These are phyloP conservation scores for Diaporthe caulivora DNA, from an alignment of 2,329 filamentous ascomycete species.

Conservation along the genomic window DNA sequence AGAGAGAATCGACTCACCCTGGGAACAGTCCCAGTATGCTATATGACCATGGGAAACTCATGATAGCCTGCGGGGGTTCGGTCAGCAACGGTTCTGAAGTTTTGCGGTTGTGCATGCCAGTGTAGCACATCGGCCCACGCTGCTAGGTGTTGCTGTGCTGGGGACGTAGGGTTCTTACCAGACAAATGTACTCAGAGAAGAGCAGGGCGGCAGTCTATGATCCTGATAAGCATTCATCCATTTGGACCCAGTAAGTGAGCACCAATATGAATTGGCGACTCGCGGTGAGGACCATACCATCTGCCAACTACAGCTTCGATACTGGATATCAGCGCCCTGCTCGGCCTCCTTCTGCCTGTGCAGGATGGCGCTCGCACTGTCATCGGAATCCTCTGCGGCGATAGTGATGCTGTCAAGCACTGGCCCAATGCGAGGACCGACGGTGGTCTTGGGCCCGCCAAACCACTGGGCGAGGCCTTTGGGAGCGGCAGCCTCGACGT, in stretches of 20 bases:
- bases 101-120: not conserved
- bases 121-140: not conserved
- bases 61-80: constrained; percentile 71
- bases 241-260: not conserved
- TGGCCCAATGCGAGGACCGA: constrained; percentile 66
- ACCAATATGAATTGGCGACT: constrained; percentile 32
- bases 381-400: constrained; percentile 56
- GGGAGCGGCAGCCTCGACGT: constrained; percentile 32
- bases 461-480: constrained; percentile 44
- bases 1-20: constrained; percentile 57
- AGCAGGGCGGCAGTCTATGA: constrained; percentile 83
- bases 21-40: constrained; percentile 88
- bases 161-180: constrained; percentile 55
- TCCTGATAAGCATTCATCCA: constrained; percentile 23
- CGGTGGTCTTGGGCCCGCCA: constrained; percentile 54
- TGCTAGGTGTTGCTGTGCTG: too few species aligned
- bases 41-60: constrained; percentile 97
- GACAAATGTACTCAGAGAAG: constrained; percentile 95
- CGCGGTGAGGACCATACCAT: constrained; percentile 66
- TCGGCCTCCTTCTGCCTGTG: constrained; percentile 80
- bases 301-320: constrained; percentile 93
- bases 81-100: not conserved
- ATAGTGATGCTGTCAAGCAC: constrained; percentile 51
- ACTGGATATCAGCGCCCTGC: constrained; percentile 84
- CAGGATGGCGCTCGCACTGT: constrained; percentile 63